Base-by-base conservation (phyloP, 1,284 basidiomycete species). In the Melampsora americana region DNA sequence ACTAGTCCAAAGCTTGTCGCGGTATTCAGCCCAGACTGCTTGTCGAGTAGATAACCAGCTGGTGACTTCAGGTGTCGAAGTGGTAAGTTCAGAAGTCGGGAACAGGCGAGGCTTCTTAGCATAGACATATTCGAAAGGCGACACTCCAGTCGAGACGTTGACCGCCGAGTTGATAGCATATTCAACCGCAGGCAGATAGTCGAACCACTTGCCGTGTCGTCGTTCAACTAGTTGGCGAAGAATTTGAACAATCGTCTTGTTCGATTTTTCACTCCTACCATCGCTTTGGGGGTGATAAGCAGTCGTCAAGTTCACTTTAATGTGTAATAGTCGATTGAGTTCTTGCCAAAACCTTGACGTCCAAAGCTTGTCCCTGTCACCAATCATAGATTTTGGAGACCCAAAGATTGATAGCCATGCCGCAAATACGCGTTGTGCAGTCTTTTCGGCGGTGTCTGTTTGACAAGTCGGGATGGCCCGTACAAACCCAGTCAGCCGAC, bases 181-280 rank as follows among this genome's bases (percentile, higher is more conserved):
- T n/a, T 67, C 66, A 0, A 67, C 66, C 1, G 2, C 18, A 46
- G 66, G 66, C 3, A 67, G 44, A 79, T 66, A 20, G 0, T 23
- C 28, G 5, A 69, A 20, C 79, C 78, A 79, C 12, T 39, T 2
- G 35, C 35, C 28, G 2, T 62, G 60, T 32, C 23, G 5, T 6
- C 9, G 26, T 3, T 26, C 20, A 6, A 32, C 35, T 2, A 39
- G 35, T 39, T 39, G 35, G 2, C 35, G 35, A 6, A 39, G 12
- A 11, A 39, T 66, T 61, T 46, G 83, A 3, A 78, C 81, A 0
- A 85, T 72, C 0, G 82, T 84, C 53, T 84, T 84, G 61, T 84
- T 84, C 0, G 81, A 79, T 0, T 78, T 56, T 78, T 85, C 82
- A 18, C 80, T 82, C 0, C 68, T 7, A 32, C 81, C 79, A 42